Evolutionary conservation across 345 rosid species (phyloP).

Genomic region (Excoecaria cochinchinensis): DNA sequence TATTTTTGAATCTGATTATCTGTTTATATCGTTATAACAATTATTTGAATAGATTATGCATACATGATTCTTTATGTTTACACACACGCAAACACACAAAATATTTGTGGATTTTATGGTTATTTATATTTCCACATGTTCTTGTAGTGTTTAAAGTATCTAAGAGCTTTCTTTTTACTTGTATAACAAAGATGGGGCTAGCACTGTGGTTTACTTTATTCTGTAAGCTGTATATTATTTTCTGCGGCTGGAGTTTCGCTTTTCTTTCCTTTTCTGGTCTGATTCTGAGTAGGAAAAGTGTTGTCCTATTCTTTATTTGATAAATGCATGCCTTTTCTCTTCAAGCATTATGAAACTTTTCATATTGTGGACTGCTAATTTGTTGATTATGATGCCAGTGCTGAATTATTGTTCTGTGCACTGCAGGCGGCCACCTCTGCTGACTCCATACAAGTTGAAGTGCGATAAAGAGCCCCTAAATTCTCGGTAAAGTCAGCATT

Average conservation of each 20-base stretch:
- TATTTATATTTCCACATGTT: neutral
- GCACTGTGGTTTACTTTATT: neutral
- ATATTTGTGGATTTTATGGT: neutral
- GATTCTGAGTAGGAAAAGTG: neutral
- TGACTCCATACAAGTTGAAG: constrained; percentile 70
- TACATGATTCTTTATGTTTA: neutral
- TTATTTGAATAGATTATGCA: neutral
- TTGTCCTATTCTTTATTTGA: neutral
- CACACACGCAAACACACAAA: no score
- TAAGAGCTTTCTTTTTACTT: neutral
- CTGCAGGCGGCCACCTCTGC: constrained; percentile 70
- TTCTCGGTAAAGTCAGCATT: constrained; percentile 60
- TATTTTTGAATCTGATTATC: neutral
- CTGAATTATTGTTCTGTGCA: constrained; percentile 8
- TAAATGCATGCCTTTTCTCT: neutral
- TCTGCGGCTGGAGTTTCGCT: neutral
- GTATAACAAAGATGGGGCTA: neutral
- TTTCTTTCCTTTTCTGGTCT: neutral
- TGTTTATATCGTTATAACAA: neutral
- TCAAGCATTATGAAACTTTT: neutral
- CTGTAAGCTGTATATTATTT: neutral
- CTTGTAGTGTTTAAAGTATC: neutral
- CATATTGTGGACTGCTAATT: neutral
- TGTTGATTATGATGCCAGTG: constrained; percentile 5
- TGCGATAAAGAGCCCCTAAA: constrained; percentile 85